These are phyloP conservation scores for Dothistroma pini DNA, from an alignment of 2,329 filamentous ascomycete species.

Conservation along the genomic window DNA sequence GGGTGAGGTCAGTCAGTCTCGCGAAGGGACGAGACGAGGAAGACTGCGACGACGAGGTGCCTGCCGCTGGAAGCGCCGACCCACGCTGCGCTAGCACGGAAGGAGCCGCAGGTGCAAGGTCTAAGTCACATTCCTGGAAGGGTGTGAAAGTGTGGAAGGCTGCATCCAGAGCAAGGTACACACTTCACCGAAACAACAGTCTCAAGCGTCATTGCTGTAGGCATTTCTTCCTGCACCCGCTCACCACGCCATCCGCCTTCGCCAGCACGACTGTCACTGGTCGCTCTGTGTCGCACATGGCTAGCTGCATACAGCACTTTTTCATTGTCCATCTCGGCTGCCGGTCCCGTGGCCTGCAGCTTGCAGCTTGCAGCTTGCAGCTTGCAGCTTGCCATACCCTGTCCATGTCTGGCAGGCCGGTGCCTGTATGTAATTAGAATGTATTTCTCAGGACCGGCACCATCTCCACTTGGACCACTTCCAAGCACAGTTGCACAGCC, in stretches of 20 bases:
- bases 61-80: neutral
- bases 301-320: neutral
- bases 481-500: neutral
- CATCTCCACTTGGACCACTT: neutral
- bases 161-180: neutral
- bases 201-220: neutral
- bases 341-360: neutral
- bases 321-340: neutral
- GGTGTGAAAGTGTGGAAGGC: neutral
- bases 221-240: neutral
- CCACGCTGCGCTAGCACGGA: neutral
- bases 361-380: no score
- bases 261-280: neutral
- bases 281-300: neutral
- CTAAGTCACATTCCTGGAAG: neutral
- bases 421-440: neutral
- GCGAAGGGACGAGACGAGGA: neutral
- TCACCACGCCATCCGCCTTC: neutral
- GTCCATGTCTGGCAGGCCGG: neutral
- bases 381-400: neutral
- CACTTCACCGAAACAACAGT: neutral
- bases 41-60: neutral
- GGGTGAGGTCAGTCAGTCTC: neutral
- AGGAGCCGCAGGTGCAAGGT: neutral
- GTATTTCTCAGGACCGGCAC: neutral